phyloP scores from a whole-genome alignment of 306 rosid genomes.

The Quercus mongolica region DNA sequence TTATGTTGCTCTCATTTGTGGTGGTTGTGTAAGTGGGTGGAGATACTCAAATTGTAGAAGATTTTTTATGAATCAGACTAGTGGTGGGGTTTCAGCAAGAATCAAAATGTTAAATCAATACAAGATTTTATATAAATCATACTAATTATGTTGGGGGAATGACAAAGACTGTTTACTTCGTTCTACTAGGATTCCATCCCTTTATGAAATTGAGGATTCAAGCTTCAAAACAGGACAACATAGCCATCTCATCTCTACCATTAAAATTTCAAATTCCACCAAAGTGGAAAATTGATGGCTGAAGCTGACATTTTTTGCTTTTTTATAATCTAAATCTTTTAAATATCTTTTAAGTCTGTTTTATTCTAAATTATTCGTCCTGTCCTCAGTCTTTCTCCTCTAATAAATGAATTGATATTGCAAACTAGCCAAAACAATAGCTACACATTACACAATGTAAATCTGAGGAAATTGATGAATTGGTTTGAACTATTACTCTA shows the following conservation, averaged over 20 bases:
- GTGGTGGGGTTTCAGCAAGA: too few species aligned
- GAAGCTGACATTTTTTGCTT: slow-evolving; percentile 16
- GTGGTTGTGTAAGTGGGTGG: too few species aligned
- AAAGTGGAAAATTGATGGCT: slow-evolving; percentile 8
- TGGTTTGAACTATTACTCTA: neutral
- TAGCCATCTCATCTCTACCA: slow-evolving; percentile 1
- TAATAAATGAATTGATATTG: neutral
- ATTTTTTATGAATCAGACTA: too few species aligned
- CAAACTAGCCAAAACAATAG: neutral
- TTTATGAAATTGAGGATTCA: neutral
- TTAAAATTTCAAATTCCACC: slow-evolving; percentile 10
- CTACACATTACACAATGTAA: too few species aligned
- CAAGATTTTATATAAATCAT: too few species aligned
- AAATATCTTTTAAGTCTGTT: slow-evolving; percentile 5
- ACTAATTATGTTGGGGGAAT: too few species aligned
- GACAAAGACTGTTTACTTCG: neutral
- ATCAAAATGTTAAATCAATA: too few species aligned
- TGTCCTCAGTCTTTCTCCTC: neutral
- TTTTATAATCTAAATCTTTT: neutral
- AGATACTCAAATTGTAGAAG: too few species aligned
- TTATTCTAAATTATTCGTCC: neutral
- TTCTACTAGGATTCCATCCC: slow-evolving; percentile 10
- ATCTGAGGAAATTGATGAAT: slow-evolving; percentile 8
- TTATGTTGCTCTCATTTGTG: slow-evolving; percentile 12
- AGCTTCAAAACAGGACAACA: slow-evolving; percentile 19